phyloP scores from a whole-genome alignment of 805 yeast genomes.

The Metschnikowia lochheadii region DNA sequence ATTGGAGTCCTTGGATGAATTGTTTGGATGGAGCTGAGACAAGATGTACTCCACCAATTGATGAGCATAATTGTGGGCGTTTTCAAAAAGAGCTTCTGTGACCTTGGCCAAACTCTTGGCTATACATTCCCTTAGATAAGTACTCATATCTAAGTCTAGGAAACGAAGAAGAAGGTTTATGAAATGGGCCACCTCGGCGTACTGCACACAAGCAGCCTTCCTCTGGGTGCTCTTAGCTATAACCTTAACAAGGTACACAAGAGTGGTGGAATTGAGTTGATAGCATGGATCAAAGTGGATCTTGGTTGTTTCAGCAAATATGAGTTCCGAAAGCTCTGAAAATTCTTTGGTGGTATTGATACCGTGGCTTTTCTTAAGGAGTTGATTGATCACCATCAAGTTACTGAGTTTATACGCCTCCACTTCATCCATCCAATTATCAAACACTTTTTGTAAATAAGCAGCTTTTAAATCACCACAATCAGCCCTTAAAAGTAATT shows the following conservation, averaged over 20 bases:
- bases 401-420: constrained; percentile 30
- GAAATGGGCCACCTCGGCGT: constrained; percentile 43
- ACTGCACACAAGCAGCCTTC: constrained; percentile 10
- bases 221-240: constrained; percentile 23
- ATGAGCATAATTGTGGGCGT: constrained; percentile 35
- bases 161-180: constrained; percentile 36
- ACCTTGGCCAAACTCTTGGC: constrained; percentile 65
- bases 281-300: background rate
- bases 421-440: constrained; percentile 18
- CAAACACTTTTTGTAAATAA: constrained; percentile 13
- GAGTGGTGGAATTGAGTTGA: constrained; percentile 15
- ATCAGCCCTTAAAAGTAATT: constrained; percentile 53
- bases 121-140: constrained; percentile 56
- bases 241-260: constrained; percentile 31
- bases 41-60: constrained; percentile 40
- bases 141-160: constrained; percentile 44
- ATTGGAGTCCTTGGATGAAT: too few relatives aligned
- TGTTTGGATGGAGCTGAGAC: constrained; percentile 5
- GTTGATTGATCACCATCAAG: constrained; percentile 37
- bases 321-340: constrained; percentile 2
- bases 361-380: constrained; percentile 22
- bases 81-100: constrained; percentile 27
- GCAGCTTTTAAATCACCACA: constrained; percentile 19
- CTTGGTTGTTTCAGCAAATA: constrained; percentile 7
- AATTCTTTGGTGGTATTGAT: constrained; percentile 7